A percentile compares a stretch with the other conserved stretches of the same genome.
phyloP scores from a whole-genome alignment of 805 yeast genomes.

The Hyphopichia homilentoma region DNA sequence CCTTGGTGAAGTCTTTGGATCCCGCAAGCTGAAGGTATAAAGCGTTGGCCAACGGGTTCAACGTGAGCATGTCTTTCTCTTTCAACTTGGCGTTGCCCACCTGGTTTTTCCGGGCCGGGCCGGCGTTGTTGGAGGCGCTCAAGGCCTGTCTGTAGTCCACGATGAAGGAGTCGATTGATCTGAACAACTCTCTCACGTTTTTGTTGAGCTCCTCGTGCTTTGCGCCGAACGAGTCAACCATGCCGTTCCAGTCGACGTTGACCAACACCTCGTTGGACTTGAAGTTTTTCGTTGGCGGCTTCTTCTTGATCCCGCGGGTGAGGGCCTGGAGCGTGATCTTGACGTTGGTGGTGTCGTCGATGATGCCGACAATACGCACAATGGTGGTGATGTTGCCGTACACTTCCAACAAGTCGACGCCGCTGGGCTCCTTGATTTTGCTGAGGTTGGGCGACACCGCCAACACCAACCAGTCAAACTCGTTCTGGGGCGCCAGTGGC shows the following conservation, averaged over 20 bases:
- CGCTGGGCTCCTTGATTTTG: slow-evolving; percentile 23
- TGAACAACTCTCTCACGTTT: slow-evolving; percentile 21
- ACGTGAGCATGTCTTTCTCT: slow-evolving; percentile 34
- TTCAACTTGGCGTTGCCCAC: slow-evolving; percentile 9
- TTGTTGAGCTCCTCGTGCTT: slow-evolving; percentile 16
- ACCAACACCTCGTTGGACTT: slow-evolving; percentile 23
- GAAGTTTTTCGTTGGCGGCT: neutral
- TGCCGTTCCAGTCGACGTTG: slow-evolving; percentile 20
- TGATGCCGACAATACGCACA: slow-evolving; percentile 45
- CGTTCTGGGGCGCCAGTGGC: slow-evolving; percentile 9
- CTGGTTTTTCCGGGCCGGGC: slow-evolving; percentile 6
- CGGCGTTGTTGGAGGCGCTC: slow-evolving; percentile 7
- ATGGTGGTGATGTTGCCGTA: slow-evolving; percentile 33
- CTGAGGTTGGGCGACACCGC: slow-evolving; percentile 32
- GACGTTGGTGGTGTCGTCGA: slow-evolving; percentile 41
- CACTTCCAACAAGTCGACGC: slow-evolving; percentile 6
- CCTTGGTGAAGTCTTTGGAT: slow-evolving; percentile 42
- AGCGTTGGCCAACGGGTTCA: slow-evolving; percentile 60
- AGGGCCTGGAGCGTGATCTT: slow-evolving; percentile 49
- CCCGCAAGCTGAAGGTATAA: slow-evolving; percentile 53
- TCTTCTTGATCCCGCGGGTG: slow-evolving; percentile 32
- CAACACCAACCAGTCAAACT: slow-evolving; percentile 35
- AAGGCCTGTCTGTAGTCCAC: slow-evolving; percentile 34
- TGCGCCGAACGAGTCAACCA: slow-evolving; percentile 13
- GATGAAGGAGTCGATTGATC: slow-evolving; percentile 36